phyloP scores from a whole-genome alignment of 2,329 filamentous ascomycete genomes.

The Colletotrichum gloeosporioides region DNA sequence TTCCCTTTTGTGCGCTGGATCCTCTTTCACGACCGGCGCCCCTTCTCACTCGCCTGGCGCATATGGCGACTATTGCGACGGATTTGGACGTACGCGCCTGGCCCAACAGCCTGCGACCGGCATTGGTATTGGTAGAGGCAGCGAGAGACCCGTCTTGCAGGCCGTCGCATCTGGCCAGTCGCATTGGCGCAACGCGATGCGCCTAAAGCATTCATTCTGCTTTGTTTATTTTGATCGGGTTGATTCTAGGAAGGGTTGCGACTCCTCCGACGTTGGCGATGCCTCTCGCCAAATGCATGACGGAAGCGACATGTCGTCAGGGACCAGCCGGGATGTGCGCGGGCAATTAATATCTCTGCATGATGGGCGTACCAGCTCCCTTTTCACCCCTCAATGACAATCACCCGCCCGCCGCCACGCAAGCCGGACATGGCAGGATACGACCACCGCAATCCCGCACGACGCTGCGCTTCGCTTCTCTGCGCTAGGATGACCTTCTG shows the following conservation, averaged over 20 bases:
- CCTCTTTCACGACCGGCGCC: background rate
- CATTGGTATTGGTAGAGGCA: background rate
- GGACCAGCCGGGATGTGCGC: slow-evolving; percentile 11
- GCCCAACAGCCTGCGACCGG: slow-evolving; percentile 4
- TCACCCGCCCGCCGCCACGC: slow-evolving; percentile 30
- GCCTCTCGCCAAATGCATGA: background rate
- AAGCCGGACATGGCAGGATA: slow-evolving; percentile 22
- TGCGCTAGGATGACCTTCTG: background rate
- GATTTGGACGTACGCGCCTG: slow-evolving; percentile 16
- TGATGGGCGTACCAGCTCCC: slow-evolving; percentile 27
- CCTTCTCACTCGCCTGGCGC: background rate
- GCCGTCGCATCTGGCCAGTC: slow-evolving; percentile 17
- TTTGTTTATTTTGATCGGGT: slow-evolving; percentile 17
- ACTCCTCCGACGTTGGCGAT: background rate
- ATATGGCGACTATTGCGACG: slow-evolving; percentile 6
- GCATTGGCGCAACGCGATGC: slow-evolving; percentile 18
- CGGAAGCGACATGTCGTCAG: background rate
- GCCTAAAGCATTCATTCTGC: slow-evolving; percentile 1
- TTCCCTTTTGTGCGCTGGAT: background rate
- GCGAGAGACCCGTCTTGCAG: background rate
- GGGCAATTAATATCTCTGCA: slow-evolving; percentile 15
- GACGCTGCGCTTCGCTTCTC: slow-evolving; percentile 8
- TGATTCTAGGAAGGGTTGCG: background rate
- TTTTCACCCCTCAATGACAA: slow-evolving; percentile 28
- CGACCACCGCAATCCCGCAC: slow-evolving; percentile 10